phyloP scores from a whole-genome alignment of 495 filamentous ascomycete species.

The Penicillium longicatenatum region DNA sequence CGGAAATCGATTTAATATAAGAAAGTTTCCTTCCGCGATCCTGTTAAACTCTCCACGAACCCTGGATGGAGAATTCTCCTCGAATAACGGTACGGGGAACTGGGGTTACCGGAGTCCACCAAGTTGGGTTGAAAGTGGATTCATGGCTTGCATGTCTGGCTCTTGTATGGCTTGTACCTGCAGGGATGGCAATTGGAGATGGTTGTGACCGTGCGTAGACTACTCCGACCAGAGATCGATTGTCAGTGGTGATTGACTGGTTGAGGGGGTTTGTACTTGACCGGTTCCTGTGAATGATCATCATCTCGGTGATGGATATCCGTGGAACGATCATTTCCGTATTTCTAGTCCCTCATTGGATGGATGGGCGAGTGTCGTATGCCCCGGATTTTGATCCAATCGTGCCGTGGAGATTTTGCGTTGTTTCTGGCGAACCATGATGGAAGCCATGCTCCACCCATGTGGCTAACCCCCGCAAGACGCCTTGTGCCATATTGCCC shows the following conservation, averaged over 20 bases:
- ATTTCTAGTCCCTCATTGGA: neutral
- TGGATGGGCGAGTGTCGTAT: no score
- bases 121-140: neutral
- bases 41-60: neutral
- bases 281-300: neutral
- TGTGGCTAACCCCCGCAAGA: neutral
- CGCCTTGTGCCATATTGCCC: neutral
- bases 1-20: neutral
- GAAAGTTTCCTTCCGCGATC: neutral
- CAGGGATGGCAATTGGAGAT: neutral
- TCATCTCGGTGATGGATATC: neutral
- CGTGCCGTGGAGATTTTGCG: neutral
- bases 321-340: neutral
- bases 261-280: neutral
- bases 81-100: neutral
- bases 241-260: neutral
- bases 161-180: constrained; percentile 3
- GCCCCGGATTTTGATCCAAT: neutral
- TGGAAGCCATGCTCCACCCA: neutral
- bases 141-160: neutral
- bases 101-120: neutral
- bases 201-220: neutral
- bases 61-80: constrained; percentile 1
- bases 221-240: neutral
- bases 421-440: no score